These are phyloP conservation scores for Phytophthora cactorum DNA, from an alignment of 352 stramenopile species.

Conservation along the genomic window DNA sequence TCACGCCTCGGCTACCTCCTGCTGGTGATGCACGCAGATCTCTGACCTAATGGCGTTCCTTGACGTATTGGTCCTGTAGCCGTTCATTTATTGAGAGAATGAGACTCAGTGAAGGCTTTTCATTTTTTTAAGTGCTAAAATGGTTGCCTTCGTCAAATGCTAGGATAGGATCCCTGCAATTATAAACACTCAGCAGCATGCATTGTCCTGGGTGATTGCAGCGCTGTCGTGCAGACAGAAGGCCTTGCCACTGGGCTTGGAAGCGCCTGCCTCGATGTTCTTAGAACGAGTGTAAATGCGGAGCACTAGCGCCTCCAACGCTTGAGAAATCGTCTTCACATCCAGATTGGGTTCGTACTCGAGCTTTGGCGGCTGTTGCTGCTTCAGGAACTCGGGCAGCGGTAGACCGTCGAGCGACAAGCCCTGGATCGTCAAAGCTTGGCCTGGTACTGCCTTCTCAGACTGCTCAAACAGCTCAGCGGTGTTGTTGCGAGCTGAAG, in stretches of 20 bases:
- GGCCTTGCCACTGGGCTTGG: constrained; percentile 3
- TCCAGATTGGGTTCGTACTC: background rate
- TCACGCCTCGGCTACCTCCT: constrained; percentile 16
- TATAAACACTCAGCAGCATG: constrained; percentile 1
- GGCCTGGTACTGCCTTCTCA: constrained; percentile 2
- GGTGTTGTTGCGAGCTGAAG: constrained; percentile 55
- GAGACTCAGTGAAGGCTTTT: too few relatives aligned
- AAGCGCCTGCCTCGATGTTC: constrained; percentile 4
- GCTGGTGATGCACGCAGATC: too few relatives aligned
- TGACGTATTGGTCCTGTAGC: too few relatives aligned
- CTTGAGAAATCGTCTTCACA: background rate
- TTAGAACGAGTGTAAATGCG: constrained; percentile 4
- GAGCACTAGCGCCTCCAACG: constrained; percentile 2
- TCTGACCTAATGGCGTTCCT: too few relatives aligned
- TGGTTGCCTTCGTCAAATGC: background rate
- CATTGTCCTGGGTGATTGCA: background rate
- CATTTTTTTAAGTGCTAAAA: too few relatives aligned
- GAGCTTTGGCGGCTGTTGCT: constrained; percentile 3
- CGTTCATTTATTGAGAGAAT: too few relatives aligned
- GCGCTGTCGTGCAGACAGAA: background rate
- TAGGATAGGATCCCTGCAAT: background rate
- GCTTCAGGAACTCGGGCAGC: background rate
- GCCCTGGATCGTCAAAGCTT: constrained; percentile 2
- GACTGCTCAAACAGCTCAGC: constrained; percentile 6
- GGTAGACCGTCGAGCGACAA: background rate